Evolutionary conservation across 495 filamentous ascomycete genomes (phyloP), one percentile per base, ranked within the genome.

Genomic region (Hypoxylon crocopeplum): DNA sequence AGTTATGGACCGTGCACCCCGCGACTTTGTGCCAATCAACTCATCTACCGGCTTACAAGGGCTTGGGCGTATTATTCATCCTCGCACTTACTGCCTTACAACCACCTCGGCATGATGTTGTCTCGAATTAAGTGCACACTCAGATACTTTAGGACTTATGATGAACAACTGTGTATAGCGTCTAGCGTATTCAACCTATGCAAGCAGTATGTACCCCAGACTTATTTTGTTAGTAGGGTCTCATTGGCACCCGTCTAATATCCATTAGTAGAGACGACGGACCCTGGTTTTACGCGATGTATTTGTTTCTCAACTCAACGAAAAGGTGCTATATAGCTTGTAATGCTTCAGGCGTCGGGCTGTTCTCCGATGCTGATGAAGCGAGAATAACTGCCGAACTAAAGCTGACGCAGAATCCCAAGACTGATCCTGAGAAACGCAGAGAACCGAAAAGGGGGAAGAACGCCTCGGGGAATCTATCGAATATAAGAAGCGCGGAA

Each of bases 391-490:
- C 67, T 70, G 64, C 55, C 62, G 57, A 67, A 67, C 52, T 55
- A 49, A 58, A 48, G 22, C 27, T 58, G 42, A 42, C 36, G 64
- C 56, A 29, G 41, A 30, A 56, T 60, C 62, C 64, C 64, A 66
- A 51, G 67, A 70, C 58, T 53, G 56, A 60, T 64, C 67, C 20
- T 48, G 52, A 61, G 61, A 61, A 48, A 34, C 52, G 58, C 34
- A 50, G 36, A 48, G 58, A 66, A 58, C 55, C 19, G 49, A 63
- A 65, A 38, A 40, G 49, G 47, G 27, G 60, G 52, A 47, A 44
- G 54, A 67, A 55, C 62, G 59, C 64, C 64, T 61, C 39, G 54
- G 69, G 70, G 67, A 74, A 72, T 76, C 71, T 74, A 72, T 69
- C 61, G 48, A 68, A 70, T 34, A 47, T 46, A 33, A 64, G 62